These are phyloP conservation scores for Pseudogymnoascus sp. DNA, from an alignment of 2,329 filamentous ascomycete genomes.

Conservation along the genomic window DNA sequence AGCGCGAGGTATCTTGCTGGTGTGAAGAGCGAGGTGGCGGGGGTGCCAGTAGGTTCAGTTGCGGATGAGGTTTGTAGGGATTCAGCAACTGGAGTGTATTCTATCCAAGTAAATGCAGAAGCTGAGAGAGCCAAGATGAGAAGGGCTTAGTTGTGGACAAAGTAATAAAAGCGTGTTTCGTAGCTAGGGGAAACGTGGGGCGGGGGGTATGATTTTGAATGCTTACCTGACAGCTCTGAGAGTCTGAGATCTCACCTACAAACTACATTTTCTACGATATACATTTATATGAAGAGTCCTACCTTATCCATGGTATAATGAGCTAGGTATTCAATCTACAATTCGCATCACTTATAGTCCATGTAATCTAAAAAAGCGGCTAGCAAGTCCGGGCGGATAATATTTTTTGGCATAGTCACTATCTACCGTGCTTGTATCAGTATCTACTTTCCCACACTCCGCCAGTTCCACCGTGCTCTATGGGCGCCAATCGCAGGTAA, in stretches of 20 bases:
- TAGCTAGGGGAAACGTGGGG: too few species aligned
- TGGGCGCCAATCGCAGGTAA: not conserved
- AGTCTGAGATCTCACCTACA: too few species aligned
- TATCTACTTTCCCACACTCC: not conserved
- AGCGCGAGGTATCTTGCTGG: slow-evolving; percentile 25
- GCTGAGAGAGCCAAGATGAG: slow-evolving; percentile 21
- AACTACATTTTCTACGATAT: too few species aligned
- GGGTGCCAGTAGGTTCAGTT: slow-evolving; percentile 15
- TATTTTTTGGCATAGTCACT: not conserved
- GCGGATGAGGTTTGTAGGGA: slow-evolving; percentile 25
- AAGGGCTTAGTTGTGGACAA: slow-evolving; percentile 28
- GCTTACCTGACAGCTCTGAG: too few species aligned
- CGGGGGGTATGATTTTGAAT: too few species aligned
- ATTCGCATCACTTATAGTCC: not conserved
- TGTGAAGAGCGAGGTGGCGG: slow-evolving; percentile 12
- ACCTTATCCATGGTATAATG: too few species aligned
- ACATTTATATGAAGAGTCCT: too few species aligned
- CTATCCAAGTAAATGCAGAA: slow-evolving; percentile 25
- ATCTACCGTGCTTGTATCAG: not conserved
- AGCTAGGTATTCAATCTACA: not conserved
- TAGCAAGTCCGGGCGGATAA: too few species aligned
- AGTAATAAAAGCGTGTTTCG: slow-evolving; percentile 21
- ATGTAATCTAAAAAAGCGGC: too few species aligned
- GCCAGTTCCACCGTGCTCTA: not conserved
- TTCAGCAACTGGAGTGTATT: slow-evolving; percentile 29